Conservation (phyloP, 352 stramenopile genomes). For the Globisporangium barbulae region DNA sequence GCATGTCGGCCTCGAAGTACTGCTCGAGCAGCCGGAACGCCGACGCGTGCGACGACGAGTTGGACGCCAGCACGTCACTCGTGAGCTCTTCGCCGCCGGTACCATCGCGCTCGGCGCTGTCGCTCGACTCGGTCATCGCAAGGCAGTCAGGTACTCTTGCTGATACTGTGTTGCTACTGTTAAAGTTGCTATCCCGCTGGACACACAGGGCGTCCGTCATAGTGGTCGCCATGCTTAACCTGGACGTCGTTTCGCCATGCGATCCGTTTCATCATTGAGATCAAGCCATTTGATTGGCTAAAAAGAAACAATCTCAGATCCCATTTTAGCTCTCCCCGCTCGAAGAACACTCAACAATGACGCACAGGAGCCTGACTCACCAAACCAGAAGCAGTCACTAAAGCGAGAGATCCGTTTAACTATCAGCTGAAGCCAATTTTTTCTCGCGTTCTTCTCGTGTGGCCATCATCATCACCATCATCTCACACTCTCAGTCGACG, state of each 20-base stretch:
- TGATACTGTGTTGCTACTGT: not conserved
- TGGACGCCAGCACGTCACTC: slow-evolving; percentile 27
- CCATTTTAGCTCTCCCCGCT: too few species aligned
- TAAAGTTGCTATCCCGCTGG: too few species aligned
- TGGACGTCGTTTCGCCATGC: too few species aligned
- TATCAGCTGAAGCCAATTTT: not conserved
- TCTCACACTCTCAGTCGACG: not conserved
- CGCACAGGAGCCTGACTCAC: too few species aligned
- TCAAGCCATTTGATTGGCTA: too few species aligned
- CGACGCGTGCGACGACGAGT: slow-evolving; percentile 56
- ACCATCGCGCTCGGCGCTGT: not conserved
- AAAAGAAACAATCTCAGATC: too few species aligned
- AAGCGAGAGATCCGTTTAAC: not conserved
- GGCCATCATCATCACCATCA: not conserved
- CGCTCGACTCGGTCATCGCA: not conserved
- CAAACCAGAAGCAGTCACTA: not conserved
- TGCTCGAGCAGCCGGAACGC: slow-evolving; percentile 78
- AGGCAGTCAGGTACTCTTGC: not conserved
- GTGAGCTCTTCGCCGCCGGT: slow-evolving; percentile 15
- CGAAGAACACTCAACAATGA: too few species aligned
- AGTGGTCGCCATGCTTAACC: too few species aligned
- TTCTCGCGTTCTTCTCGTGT: not conserved
- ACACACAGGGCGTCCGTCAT: too few species aligned
- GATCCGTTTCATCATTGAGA: too few species aligned
- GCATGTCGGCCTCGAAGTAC: slow-evolving; percentile 83